Evolutionary conservation across 2,329 filamentous ascomycete species (phyloP), one percentile per base, ranked within the genome.

Genomic region (Talaromyces sp.): DNA sequence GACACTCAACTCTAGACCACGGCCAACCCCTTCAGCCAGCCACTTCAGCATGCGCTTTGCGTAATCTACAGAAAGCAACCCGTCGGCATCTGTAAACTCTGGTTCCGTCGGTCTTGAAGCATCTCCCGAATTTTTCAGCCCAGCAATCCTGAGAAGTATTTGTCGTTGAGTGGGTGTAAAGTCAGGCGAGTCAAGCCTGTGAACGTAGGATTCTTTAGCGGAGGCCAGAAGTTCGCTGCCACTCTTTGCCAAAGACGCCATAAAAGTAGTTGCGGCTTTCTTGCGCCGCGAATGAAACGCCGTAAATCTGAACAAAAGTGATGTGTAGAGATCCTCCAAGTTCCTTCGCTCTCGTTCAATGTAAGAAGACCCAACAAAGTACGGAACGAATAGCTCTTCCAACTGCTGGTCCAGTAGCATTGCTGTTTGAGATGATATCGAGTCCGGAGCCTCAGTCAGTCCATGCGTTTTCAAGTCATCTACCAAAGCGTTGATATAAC

Each of bases 11-110:
- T 99, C 94, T 10, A 99, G 81, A 0, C 92, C 91, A 64, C 94
- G 84, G 43, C 94, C 90, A 26, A 99, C 93, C 63, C 91, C 92
- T 79, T 99, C 94, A 2, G 94, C 94, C 46, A 99, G 80, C 94
- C 94, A 99, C 72, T 91, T 95, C 62, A 99, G 83, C 92, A 99
- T 99, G 60, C 94, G 85, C 77, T 97, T 97, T n/a, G 92, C 91
- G 72, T 90, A 92, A n/a, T 86, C 81, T 4, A 95, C 81, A 66
- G 88, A 93, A 27, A 97, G 79, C 60, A 86, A 82, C 35, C 94
- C 94, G 69, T 99, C 93, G 70, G 93, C 87, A 62, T 97, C 94
- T 0, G 88, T 88, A 32, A 97, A 89, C 71, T 96, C 92, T 61
- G 96, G 91, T 57, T 96, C 92, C 66, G 89, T 88, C 73, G 91